Conservation (phyloP, 208 protist genomes). For the Pavlovales sp. region DNA sequence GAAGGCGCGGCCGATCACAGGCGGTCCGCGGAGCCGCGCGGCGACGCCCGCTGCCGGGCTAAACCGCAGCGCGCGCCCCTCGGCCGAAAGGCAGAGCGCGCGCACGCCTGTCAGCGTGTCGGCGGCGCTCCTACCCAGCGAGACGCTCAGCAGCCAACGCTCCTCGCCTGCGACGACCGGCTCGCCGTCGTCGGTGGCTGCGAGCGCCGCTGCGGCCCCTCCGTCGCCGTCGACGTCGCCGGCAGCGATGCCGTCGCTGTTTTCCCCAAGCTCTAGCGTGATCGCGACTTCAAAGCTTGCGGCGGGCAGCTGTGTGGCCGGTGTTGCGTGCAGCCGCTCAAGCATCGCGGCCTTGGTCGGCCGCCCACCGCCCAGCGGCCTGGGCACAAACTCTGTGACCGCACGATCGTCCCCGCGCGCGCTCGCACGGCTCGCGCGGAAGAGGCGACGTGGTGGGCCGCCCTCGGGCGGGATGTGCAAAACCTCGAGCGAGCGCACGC, state of each 20-base stretch:
- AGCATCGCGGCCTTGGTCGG: not conserved
- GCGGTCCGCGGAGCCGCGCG: not conserved
- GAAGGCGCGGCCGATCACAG: conserved; percentile 32
- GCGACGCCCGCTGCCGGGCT: conserved; percentile 47
- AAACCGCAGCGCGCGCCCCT: conserved; percentile 20
- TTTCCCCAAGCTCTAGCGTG: not conserved
- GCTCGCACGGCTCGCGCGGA: not conserved
- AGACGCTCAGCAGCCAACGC: not conserved
- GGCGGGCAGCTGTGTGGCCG: not conserved
- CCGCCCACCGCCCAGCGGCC: too few species aligned
- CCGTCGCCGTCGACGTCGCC: too few species aligned
- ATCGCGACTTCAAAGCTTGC: not conserved
- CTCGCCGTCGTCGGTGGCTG: too few species aligned
- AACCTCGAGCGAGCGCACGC: conserved; percentile 34
- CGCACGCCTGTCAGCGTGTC: not conserved
- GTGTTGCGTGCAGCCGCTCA: not conserved
- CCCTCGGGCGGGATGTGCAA: not conserved
- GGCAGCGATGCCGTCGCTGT: too few species aligned
- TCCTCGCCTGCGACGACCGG: not conserved
- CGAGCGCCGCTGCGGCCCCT: too few species aligned
- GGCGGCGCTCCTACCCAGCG: not conserved
- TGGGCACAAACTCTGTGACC: too few species aligned
- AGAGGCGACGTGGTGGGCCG: not conserved
- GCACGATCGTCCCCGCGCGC: too few species aligned
- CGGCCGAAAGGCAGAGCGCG: not conserved